Conservation (phyloP, 352 stramenopile genomes). For the Globisporangium yorkense region DNA sequence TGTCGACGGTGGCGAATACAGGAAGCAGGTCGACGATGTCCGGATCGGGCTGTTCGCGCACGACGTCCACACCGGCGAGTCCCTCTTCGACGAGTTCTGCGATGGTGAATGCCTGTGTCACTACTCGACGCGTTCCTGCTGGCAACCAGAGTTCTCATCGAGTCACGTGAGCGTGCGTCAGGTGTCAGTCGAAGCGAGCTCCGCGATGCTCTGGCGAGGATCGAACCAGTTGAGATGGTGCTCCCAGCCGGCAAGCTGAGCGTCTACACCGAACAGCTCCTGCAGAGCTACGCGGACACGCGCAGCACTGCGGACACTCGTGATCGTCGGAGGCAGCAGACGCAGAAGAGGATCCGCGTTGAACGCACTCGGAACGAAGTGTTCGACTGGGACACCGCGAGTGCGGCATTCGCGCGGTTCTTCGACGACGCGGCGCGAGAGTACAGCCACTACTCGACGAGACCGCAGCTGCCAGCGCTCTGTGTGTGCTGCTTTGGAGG, state of each 20-base stretch:
- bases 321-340: not conserved
- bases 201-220: slow-evolving; percentile 9
- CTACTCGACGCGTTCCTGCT: no score
- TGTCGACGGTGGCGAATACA: not conserved
- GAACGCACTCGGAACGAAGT: not conserved
- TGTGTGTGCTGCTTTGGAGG: not conserved
- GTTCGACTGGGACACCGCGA: not conserved
- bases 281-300: slow-evolving; percentile 22
- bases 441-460: not conserved
- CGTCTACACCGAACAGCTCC: slow-evolving; percentile 29
- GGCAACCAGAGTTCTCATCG: not conserved
- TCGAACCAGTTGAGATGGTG: slow-evolving; percentile 45
- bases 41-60: not conserved
- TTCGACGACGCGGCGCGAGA: not conserved
- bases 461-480: not conserved
- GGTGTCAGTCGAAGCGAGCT: not conserved
- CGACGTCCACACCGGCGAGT: not conserved
- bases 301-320: not conserved
- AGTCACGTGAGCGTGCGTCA: not conserved
- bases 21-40: not conserved
- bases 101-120: not conserved
- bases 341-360: not conserved
- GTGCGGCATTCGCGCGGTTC: not conserved
- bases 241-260: slow-evolving; percentile 29
- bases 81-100: not conserved